Evolutionary conservation across 2,329 filamentous ascomycete species (phyloP).

Genomic region (Emergomyces orientalis): DNA sequence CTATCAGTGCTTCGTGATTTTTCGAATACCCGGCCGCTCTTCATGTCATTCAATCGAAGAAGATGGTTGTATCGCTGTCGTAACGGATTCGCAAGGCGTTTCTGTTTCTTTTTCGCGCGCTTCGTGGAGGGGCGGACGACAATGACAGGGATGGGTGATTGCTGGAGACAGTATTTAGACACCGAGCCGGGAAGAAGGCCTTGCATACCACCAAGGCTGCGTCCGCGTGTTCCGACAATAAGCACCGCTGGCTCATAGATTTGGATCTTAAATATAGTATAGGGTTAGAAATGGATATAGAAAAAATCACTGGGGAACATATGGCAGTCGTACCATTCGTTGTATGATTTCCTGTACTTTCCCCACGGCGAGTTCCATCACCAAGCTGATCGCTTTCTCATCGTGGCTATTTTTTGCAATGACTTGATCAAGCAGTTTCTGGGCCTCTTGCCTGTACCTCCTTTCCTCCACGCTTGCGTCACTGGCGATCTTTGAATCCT

Average conservation of each 20-base stretch:
- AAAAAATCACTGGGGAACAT: neutral
- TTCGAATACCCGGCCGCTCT: slow-evolving; percentile 46
- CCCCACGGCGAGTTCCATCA: slow-evolving; percentile 79
- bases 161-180: slow-evolving; percentile 89
- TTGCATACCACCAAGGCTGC: slow-evolving; percentile 76
- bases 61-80: slow-evolving; percentile 71
- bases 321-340: slow-evolving; percentile 56
- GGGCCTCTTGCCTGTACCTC: slow-evolving; percentile 66
- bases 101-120: slow-evolving; percentile 79
- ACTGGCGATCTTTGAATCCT: slow-evolving; percentile 60
- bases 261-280: slow-evolving; percentile 54
- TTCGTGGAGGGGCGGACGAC: slow-evolving; percentile 83
- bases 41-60: slow-evolving; percentile 52
- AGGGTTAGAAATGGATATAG: slow-evolving; percentile 8
- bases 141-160: slow-evolving; percentile 85
- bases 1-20: slow-evolving; percentile 39
- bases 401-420: slow-evolving; percentile 72
- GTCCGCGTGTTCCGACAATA: slow-evolving; percentile 78
- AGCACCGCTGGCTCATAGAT: slow-evolving; percentile 87
- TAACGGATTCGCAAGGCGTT: slow-evolving; percentile 66
- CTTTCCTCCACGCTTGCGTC: slow-evolving; percentile 54
- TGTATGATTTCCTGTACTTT: slow-evolving; percentile 88
- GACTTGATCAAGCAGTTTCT: slow-evolving; percentile 63
- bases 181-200: slow-evolving; percentile 80
- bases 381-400: slow-evolving; percentile 67